A percentile compares a stretch with the other conserved stretches of the same genome.
These are phyloP conservation scores for Epichloe amarillans DNA, from an alignment of 2,329 filamentous ascomycete species.

Conservation along the genomic window DNA sequence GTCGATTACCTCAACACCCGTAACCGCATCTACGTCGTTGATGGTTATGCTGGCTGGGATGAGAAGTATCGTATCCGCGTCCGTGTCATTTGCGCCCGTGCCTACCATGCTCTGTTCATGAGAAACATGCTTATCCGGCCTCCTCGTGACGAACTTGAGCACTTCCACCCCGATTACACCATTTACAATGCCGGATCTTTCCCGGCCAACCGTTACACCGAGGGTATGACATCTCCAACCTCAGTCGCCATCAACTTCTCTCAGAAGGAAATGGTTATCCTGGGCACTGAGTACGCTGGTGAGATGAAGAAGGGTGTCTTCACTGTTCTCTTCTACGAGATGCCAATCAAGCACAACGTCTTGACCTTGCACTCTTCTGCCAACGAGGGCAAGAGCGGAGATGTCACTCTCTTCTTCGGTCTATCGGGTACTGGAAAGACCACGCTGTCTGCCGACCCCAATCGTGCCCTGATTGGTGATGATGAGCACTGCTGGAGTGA, in stretches of 20 bases:
- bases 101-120: constrained; percentile 99
- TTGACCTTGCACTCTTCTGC: constrained; percentile 96
- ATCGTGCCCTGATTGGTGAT: constrained; percentile 91
- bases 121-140: constrained; percentile 99
- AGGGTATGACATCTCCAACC: constrained; percentile 96
- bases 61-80: constrained; percentile 96
- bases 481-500: constrained; percentile 99
- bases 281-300: constrained; percentile 96
- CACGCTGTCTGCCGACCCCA: constrained; percentile 90
- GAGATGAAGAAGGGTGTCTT: constrained; percentile 84
- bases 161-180: constrained; percentile 98
- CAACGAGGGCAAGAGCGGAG: constrained; percentile 87
- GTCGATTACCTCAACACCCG: constrained; percentile 98
- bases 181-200: constrained; percentile 99
- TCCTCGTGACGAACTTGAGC: constrained; percentile 76
- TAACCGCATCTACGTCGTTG: constrained; percentile 96
- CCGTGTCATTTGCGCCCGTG: constrained; percentile 93
- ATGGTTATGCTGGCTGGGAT: constrained; percentile 97
- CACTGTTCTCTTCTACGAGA: constrained; percentile 99
- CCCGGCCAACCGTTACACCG: constrained; percentile 95
- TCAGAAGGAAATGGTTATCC: constrained; percentile 99
- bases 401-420: constrained; percentile 98
- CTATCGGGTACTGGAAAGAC: constrained; percentile 98
- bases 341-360: constrained; percentile 99
- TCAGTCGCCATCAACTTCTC: constrained; percentile 98